Conservation (phyloP, 495 filamentous ascomycete genomes). For the Aspergillus incahuasiensis region DNA sequence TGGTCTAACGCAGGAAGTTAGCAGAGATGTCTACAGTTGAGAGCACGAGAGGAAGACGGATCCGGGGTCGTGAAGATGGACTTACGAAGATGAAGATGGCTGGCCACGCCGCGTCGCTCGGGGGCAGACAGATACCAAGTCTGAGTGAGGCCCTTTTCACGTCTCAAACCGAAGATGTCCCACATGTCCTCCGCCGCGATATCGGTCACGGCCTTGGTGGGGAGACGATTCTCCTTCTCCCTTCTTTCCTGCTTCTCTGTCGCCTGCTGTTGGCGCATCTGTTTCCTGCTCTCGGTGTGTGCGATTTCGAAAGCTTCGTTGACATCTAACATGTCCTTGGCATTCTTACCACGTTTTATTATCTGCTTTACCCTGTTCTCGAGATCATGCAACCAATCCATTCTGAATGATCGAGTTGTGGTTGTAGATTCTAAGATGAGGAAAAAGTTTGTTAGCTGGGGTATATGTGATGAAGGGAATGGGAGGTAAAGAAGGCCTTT, state of each 20-base stretch:
- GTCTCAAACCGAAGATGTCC: neutral
- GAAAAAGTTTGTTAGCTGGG: neutral
- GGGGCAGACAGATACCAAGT: neutral
- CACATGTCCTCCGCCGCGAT: neutral
- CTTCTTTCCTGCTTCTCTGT: neutral
- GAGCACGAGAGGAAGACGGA: neutral
- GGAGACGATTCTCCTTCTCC: neutral
- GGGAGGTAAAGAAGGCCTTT: no score
- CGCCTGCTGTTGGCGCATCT: no score
- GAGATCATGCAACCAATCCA: neutral
- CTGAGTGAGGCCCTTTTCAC: neutral
- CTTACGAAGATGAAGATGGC: neutral
- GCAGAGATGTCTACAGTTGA: neutral
- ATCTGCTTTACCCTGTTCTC: conserved; percentile 1
- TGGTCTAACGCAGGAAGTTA: neutral
- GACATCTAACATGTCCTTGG: neutral
- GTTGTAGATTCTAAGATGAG: neutral
- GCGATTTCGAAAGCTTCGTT: neutral
- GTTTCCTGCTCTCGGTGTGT: neutral
- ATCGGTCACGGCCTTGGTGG: neutral
- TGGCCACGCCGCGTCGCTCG: neutral
- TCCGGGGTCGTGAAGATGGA: neutral
- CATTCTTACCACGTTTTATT: neutral
- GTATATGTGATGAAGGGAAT: neutral
- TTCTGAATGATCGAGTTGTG: neutral